phyloP scores from a whole-genome alignment of 495 filamentous ascomycete species.

The Tirmania nivea region DNA sequence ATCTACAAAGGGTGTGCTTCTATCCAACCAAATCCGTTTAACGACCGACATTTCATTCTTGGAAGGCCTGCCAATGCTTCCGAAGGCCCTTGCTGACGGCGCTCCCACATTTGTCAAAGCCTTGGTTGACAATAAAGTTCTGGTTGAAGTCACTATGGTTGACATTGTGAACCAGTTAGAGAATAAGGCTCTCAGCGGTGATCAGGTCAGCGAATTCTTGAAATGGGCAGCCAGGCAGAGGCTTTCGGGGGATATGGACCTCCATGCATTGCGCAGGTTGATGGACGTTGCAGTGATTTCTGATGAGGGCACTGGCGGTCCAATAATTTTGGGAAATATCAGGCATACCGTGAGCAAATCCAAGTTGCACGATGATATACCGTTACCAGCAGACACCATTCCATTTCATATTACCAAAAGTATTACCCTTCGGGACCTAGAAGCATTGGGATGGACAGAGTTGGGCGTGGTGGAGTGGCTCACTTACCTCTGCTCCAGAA shows the following conservation, averaged over 20 bases:
- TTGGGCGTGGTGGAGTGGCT: slow-evolving; percentile 68
- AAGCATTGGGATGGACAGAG: slow-evolving; percentile 63
- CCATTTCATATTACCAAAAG: slow-evolving; percentile 56
- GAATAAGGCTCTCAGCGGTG: slow-evolving; percentile 46
- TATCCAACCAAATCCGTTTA: slow-evolving; percentile 53
- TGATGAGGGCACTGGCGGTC: slow-evolving; percentile 38
- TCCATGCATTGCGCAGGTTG: slow-evolving; percentile 36
- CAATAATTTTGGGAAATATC: slow-evolving; percentile 58
- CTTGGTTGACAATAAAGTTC: slow-evolving; percentile 53
- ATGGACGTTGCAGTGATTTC: slow-evolving; percentile 64
- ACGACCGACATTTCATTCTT: slow-evolving; percentile 69
- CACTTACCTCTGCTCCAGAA: slow-evolving; percentile 36
- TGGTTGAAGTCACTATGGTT: slow-evolving; percentile 62
- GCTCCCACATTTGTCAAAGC: slow-evolving; percentile 50
- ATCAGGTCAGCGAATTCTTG: slow-evolving; percentile 59
- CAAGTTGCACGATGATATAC: slow-evolving; percentile 60
- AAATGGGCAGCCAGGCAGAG: slow-evolving; percentile 57
- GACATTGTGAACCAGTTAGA: slow-evolving; percentile 70
- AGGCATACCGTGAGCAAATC: slow-evolving; percentile 47
- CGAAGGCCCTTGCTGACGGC: slow-evolving; percentile 43
- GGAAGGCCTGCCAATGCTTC: slow-evolving; percentile 69
- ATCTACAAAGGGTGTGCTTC: slow-evolving; percentile 64
- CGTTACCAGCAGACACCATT: slow-evolving; percentile 59
- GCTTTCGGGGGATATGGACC: slow-evolving; percentile 42
- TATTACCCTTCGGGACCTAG: slow-evolving; percentile 37